These are phyloP conservation scores for Coemansia guatemalensis DNA, from an alignment of 192 early-diverging fungal genomes.

Conservation along the genomic window DNA sequence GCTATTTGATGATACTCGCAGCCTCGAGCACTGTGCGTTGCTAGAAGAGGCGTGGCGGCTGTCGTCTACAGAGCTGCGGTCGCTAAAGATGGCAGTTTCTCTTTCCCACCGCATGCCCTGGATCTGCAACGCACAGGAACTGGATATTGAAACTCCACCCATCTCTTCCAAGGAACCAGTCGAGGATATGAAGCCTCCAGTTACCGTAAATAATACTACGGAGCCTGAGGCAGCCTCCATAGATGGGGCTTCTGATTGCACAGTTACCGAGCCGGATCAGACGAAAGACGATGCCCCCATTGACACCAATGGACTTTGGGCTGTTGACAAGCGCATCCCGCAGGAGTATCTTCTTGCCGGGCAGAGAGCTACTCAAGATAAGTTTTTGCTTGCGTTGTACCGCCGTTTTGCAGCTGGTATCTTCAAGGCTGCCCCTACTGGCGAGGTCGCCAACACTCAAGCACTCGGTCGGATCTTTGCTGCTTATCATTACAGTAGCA, in stretches of 20 bases:
- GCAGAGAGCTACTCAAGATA: conserved; percentile 30
- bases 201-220: background rate
- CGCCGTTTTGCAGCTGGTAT: conserved; percentile 40
- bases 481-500: conserved; percentile 16
- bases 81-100: conserved; percentile 68
- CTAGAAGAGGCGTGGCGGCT: conserved; percentile 75
- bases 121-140: conserved; percentile 29
- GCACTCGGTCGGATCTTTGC: conserved; percentile 40
- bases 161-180: conserved; percentile 1
- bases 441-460: conserved; percentile 25
- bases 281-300: background rate
- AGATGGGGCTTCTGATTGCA: conserved; percentile 18
- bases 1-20: conserved; percentile 58
- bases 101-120: conserved; percentile 74
- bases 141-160: background rate
- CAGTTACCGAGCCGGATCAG: conserved; percentile 7
- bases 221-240: conserved; percentile 1
- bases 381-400: conserved; percentile 26
- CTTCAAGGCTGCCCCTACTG: conserved; percentile 30
- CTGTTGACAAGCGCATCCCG: conserved; percentile 21
- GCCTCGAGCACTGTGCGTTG: conserved; percentile 58
- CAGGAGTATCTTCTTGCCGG: conserved; percentile 24
- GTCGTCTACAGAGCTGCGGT: conserved; percentile 64
- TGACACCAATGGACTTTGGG: background rate
- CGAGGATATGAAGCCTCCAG: background rate